Base-by-base conservation (phyloP, 352 stramenopile species). In the Plasmopara viticola region DNA sequence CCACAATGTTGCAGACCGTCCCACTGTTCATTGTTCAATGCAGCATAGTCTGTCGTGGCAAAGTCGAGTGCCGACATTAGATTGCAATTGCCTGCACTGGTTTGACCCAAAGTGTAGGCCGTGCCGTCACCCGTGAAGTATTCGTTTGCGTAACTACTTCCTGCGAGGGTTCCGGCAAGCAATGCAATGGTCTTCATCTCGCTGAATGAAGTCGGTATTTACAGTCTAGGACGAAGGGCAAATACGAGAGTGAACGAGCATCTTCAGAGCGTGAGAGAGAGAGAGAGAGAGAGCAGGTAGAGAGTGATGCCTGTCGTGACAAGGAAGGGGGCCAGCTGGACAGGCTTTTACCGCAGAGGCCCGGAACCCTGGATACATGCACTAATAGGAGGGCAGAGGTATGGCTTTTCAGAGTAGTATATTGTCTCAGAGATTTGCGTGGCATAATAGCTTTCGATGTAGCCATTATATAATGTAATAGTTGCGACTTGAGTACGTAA, bases 21-120 rank as follows among this genome's bases (percentile, higher is more conserved):
- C 76, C 78, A 90, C 62, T 90, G 79, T 6, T 71, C 58, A 60
- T 78, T 62, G 53, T 87, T 90, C 29, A 90, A 51, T 5, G 78
- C 78, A n/a, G 71, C 78, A 52, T 90, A 86, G 64, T 85, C 72
- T 18, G 55, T 68, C n/a, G 44, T 58, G 17, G 62, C 66, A 17
- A 66, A 60, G 48, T 64, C 28, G 15, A 64, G 48, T 4, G 51
- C 56, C 41, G 58, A 63, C 62, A 67, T 72, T 62, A 82, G 69
- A 55, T 74, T 77, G 47, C 71, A 82, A 34, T 83, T 83, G 48
- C 74, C 74, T 0, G 59, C 58, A 45, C 53, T 72, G 2, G 67
- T 15, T 6, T 72, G 50, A 3, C 60, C 64, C 25, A 78, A 56
- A 6, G 66, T 77, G 53, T 85, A 83, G 14, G 65, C 57, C 9